Evolutionary conservation across 2,329 filamentous ascomycete genomes (phyloP), one percentile per base, ranked within the genome.

Genomic region (Aspergillus proliferans): DNA sequence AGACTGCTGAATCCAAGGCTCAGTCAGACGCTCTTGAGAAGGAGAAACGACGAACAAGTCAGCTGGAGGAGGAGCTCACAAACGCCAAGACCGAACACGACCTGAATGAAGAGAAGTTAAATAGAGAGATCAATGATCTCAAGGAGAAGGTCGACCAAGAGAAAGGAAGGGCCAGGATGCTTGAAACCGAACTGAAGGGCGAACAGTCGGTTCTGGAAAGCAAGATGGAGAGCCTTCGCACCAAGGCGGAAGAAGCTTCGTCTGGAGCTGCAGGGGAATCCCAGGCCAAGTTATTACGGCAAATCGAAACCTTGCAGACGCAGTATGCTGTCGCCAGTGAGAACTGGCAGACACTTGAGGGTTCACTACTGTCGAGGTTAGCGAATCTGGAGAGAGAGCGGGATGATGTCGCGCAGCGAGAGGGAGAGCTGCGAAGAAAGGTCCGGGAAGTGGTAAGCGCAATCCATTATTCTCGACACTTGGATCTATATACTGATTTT

Each of bases 261-360:
- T 92, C 90, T 2, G 87, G 88, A 14, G 83, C 83, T 12, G 83
- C 84, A 5, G 87, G 90, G 12, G 88, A 95, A 63, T 83, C 87
- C 0, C 90, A 95, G 60, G 87, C 87, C 40, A 97, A 96, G 67
- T 76, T 97, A 38, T 76, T 97, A 40, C 84, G 93, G 38, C 94
- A 98, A 69, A 87, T 98, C 47, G 93, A 98, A 72, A 96, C 88
- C 0, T 73, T 98, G 34, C 93, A 98, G 69, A 93, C 88, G 6
- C 94, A 98, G 66, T 95, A 98, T 69, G 84, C 90, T 1, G 84
- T 94, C 47, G 93, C 93, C 1, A 93, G 88, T 58, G 89, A 95
- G 63, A 98, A 98, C 60, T 98, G 94, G 93, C 91, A 96, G 64
- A 88, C 90, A 0, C 94, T 98, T 53, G 92, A 98, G 68, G 82